A percentile compares a stretch with the other conserved stretches of the same genome.
Conservation (phyloP, 768 basidiomycete species). For the Mycena kentingensis region DNA sequence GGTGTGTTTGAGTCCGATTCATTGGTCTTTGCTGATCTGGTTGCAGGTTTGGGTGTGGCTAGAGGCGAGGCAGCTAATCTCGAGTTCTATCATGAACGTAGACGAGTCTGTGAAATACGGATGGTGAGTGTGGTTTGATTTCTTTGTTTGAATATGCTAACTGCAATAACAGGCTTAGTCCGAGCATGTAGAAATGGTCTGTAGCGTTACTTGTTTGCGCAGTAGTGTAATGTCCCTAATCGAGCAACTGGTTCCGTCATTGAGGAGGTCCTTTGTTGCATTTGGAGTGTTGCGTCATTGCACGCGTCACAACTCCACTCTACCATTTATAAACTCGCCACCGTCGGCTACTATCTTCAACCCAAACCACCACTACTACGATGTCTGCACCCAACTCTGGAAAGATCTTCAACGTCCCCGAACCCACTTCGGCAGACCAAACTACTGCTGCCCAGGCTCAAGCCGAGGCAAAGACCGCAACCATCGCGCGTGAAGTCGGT, state of each 20-base stretch:
- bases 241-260: too few relatives aligned
- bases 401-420: slow-evolving; percentile 42
- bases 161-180: too few relatives aligned
- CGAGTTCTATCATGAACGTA: slow-evolving; percentile 72
- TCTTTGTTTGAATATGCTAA: too few relatives aligned
- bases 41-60: slow-evolving; percentile 87
- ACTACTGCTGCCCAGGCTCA: slow-evolving; percentile 60
- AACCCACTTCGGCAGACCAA: slow-evolving; percentile 32
- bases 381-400: slow-evolving; percentile 31
- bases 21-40: slow-evolving; percentile 14
- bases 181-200: too few relatives aligned
- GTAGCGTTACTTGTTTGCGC: too few relatives aligned
- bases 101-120: slow-evolving; percentile 89
- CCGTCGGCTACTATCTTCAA: not conserved
- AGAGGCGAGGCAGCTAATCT: slow-evolving; percentile 87
- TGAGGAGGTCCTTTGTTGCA: too few relatives aligned
- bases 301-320: too few relatives aligned
- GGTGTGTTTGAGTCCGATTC: slow-evolving; percentile 45
- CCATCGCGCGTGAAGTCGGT: slow-evolving; percentile 45
- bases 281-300: too few relatives aligned
- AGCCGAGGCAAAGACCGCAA: slow-evolving; percentile 45
- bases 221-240: too few relatives aligned
- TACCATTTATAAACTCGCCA: not conserved
- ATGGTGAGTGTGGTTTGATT: too few relatives aligned
- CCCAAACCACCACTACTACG: slow-evolving; percentile 4